These are phyloP conservation scores for Plasmodium reichenowi DNA, from an alignment of 169 alveolate species.

Conservation along the genomic window DNA sequence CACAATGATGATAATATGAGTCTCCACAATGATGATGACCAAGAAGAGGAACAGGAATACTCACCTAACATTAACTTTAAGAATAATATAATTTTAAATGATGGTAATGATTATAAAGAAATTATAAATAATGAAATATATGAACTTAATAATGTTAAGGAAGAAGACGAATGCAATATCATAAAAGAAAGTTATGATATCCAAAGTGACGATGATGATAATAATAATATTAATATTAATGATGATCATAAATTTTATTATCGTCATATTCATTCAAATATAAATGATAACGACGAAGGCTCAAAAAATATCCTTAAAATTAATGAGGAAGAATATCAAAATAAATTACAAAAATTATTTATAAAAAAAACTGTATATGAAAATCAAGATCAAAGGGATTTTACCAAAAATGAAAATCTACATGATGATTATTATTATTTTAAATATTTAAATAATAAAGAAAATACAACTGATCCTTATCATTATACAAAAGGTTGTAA, in stretches of 20 bases:
- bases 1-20: background rate
- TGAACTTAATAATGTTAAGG: too few relatives aligned
- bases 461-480: slow-evolving; percentile 22
- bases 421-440: slow-evolving; percentile 76
- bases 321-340: slow-evolving; percentile 26
- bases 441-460: slow-evolving; percentile 45
- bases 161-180: too few relatives aligned
- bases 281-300: background rate
- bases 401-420: slow-evolving; percentile 47
- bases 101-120: background rate
- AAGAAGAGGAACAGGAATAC: background rate
- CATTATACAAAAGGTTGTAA: slow-evolving; percentile 32
- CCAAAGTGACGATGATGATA: too few relatives aligned
- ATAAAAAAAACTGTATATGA: background rate
- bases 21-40: background rate
- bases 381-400: slow-evolving; percentile 6
- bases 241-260: too few relatives aligned
- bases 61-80: background rate
- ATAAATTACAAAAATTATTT: slow-evolving; percentile 24
- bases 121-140: too few relatives aligned
- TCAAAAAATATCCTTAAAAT: slow-evolving; percentile 15
- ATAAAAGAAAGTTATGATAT: too few relatives aligned
- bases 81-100: background rate
- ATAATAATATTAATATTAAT: too few relatives aligned
- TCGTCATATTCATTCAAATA: background rate